Evolutionary conservation across 352 stramenopile species (phyloP).

Genomic region (Phytopythium vexans): DNA sequence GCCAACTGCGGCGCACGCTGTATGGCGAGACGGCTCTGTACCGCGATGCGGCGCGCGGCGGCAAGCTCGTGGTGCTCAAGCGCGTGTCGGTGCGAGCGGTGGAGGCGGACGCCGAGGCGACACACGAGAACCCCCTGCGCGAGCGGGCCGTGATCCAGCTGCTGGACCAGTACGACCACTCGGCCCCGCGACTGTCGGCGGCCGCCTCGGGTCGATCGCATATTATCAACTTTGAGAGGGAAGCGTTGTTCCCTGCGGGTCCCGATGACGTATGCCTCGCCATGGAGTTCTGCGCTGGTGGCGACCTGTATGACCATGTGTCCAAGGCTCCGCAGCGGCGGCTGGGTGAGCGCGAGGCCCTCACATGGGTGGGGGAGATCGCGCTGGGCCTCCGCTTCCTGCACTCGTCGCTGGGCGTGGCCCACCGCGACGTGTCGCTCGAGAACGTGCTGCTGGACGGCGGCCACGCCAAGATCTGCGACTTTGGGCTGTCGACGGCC

Average conservation of each 20-base stretch:
- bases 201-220: conserved; percentile 25
- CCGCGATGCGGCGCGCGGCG: conserved; percentile 20
- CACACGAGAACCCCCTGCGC: conserved; percentile 40
- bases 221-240: conserved; percentile 35
- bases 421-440: conserved; percentile 55
- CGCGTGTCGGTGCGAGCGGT: conserved; percentile 36
- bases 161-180: conserved; percentile 17
- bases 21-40: conserved; percentile 58
- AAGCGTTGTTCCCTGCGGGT: conserved; percentile 35
- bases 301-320: conserved; percentile 57
- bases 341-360: conserved; percentile 32
- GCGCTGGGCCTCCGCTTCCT: conserved; percentile 42
- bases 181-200: conserved; percentile 2
- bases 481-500: conserved; percentile 59
- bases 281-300: conserved; percentile 65
- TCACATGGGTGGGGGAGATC: conserved; percentile 35
- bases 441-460: conserved; percentile 54
- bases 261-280: conserved; percentile 40
- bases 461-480: conserved; percentile 40
- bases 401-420: conserved; percentile 33
- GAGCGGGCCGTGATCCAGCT: conserved; percentile 47
- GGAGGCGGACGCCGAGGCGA: conserved; percentile 25
- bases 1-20: conserved; percentile 40
- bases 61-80: conserved; percentile 58
- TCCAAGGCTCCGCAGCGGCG: conserved; percentile 21